Conservation (phyloP, 768 basidiomycete species). For the Hygrophoropsis aurantiaca region DNA sequence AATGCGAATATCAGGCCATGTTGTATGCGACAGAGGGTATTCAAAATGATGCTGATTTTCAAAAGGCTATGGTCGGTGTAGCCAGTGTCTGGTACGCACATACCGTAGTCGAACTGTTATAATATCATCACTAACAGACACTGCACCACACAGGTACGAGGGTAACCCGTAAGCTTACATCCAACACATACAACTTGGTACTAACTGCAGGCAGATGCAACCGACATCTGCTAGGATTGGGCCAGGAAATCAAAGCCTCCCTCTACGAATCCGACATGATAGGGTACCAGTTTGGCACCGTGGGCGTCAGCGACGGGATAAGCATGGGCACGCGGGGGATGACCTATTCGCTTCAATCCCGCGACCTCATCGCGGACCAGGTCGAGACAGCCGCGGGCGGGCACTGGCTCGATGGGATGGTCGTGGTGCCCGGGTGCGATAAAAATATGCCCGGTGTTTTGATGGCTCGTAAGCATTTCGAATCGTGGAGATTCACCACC, state of each 20-base stretch:
- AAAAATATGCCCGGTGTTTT: slow-evolving; percentile 99
- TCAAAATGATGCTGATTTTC: slow-evolving; percentile 74
- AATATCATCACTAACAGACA: slow-evolving; percentile 7
- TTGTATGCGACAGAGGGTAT: slow-evolving; percentile 98
- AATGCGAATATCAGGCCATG: slow-evolving; percentile 71
- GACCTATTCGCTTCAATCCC: slow-evolving; percentile 94
- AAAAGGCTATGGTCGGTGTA: slow-evolving; percentile 97
- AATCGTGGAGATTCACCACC: neutral
- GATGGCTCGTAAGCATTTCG: slow-evolving; percentile 77
- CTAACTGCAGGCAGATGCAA: slow-evolving; percentile 69
- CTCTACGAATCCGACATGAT: slow-evolving; percentile 69
- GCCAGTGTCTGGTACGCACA: slow-evolving; percentile 94
- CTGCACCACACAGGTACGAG: slow-evolving; percentile 74
- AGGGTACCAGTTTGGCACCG: slow-evolving; percentile 97
- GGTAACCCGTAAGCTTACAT: slow-evolving; percentile 83
- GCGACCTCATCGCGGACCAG: slow-evolving; percentile 96
- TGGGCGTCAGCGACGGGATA: slow-evolving; percentile 97
- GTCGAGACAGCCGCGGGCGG: slow-evolving; percentile 96
- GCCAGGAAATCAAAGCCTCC: slow-evolving; percentile 84
- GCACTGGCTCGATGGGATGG: slow-evolving; percentile 98
- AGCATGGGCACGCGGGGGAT: slow-evolving; percentile 96
- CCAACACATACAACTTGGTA: neutral
- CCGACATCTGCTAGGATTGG: slow-evolving; percentile 86
- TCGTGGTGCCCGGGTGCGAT: slow-evolving; percentile 96
- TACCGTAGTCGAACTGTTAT: too few species aligned